Base-by-base conservation (phyloP, 129 eudicot genomes). In the Flaveria linearis region DNA sequence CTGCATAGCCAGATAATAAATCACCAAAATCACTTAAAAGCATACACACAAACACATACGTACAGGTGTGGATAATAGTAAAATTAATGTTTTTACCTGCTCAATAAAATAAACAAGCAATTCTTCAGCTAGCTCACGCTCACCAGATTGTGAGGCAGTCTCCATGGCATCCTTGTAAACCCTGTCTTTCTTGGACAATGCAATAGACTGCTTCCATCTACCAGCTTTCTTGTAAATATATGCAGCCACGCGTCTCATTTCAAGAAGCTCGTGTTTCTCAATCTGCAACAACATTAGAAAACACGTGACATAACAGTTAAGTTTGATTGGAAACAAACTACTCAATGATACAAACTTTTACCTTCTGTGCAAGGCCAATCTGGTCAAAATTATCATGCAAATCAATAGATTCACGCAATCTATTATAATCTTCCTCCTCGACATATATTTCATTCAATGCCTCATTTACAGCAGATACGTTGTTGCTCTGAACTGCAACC, bases 161-260 rank as follows among this genome's bases (percentile, higher is more conserved):
- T 94, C 98, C 98, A 94, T 94, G 57, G 97, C 97, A 87, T 94
- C 98, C 82, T 91, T 94, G 86, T 91, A 94, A 72, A 91, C 90
- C 50, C 87, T 91, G 72, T 94, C 96, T 76, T 94, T 94, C 89
- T 94, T 94, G 23, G 98, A 94, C 83, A 94, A 76, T 16, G 96
- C 96, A 85, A 94, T 94, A 12, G 98, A 94, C 71, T 86, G 98
- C 96, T 91, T 94, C 98, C 98, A 94, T 80, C 98, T 85, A 43
- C 98, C 97, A 5, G 98, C 98, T 84, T 94, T 94, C 79, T 94
- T 94, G 87, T 94, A 94, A 43, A 94, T 94, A 76, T 91, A 94
- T 70, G 98, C 97, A 69, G 98, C 98, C 74, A 91, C 96, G 20
- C 97, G 97, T 81, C 98, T 89, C 98, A 94, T 94, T 83, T 94